Evolutionary conservation across 495 filamentous ascomycete genomes (phyloP).

Genomic region (Trichocladium uniseriatum): DNA sequence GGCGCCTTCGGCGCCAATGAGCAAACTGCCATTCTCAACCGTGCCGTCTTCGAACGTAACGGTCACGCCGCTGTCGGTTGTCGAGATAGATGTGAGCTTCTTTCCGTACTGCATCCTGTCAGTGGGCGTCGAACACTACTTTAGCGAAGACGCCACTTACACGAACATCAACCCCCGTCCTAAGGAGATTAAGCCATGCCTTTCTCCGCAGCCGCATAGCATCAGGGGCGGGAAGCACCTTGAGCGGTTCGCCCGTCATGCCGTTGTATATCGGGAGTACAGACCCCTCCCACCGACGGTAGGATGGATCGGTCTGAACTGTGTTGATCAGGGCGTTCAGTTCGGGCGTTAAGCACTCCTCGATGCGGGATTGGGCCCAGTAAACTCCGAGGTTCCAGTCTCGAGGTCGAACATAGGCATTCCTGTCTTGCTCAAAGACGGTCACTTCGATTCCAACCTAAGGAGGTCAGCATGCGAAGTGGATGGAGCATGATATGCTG

Average conservation of each 20-base stretch:
- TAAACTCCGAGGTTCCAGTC: constrained; percentile 46
- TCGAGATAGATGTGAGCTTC: background rate
- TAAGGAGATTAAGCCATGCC: constrained; percentile 33
- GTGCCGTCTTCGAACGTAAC: constrained; percentile 35
- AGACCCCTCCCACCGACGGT: constrained; percentile 23
- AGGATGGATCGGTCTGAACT: constrained; percentile 33
- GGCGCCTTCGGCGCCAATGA: constrained; percentile 38
- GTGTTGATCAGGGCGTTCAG: constrained; percentile 28
- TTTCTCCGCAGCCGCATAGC: constrained; percentile 35
- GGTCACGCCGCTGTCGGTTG: constrained; percentile 17
- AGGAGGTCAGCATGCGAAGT: background rate
- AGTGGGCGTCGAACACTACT: too few species aligned
- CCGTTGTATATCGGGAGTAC: constrained; percentile 34
- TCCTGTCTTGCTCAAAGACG: constrained; percentile 37
- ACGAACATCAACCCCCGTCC: constrained; percentile 34
- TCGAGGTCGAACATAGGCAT: constrained; percentile 25
- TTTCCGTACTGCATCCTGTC: constrained; percentile 18
- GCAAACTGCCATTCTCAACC: constrained; percentile 22
- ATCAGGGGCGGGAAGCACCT: constrained; percentile 24
- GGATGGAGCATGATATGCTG: too few species aligned
- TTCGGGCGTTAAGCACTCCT: constrained; percentile 29
- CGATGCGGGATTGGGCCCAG: constrained; percentile 36
- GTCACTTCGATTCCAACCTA: constrained; percentile 37
- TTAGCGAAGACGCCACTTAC: constrained; percentile 8
- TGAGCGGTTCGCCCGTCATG: constrained; percentile 34